A percentile compares a stretch with the other conserved stretches of the same genome.
Conservation (phyloP, 805 yeast species). For the Hanseniaspora guilliermondii region DNA sequence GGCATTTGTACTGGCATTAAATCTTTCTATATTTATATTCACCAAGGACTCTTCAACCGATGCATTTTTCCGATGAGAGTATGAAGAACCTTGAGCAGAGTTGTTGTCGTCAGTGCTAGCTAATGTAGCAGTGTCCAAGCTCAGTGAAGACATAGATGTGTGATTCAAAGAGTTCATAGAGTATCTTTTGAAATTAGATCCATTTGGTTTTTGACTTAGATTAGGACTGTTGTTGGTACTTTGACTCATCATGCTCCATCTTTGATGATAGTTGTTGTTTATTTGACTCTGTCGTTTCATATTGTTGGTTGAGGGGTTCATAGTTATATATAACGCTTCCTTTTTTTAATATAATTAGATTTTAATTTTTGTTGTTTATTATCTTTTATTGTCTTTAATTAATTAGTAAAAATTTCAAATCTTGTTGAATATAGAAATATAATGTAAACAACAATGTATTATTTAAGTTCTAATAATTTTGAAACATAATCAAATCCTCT, state of each 20-base stretch:
- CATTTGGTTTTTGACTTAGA: neutral
- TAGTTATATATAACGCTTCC: neutral
- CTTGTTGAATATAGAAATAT: too few relatives aligned
- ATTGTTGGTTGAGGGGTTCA: neutral
- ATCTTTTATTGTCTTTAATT: neutral
- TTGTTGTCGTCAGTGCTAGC: conserved; percentile 3
- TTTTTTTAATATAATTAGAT: neutral
- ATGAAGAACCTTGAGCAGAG: neutral
- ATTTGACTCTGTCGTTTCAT: conserved; percentile 5
- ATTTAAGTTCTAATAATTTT: too few relatives aligned
- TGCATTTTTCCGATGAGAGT: conserved; percentile 8
- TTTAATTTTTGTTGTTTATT: neutral
- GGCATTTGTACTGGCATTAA: neutral
- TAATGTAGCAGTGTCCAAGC: conserved; percentile 2
- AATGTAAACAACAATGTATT: too few relatives aligned
- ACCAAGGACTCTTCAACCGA: conserved; percentile 12
- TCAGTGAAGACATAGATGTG: conserved; percentile 5
- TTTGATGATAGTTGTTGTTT: neutral
- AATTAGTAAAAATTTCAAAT: too few relatives aligned
- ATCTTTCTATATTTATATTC: conserved; percentile 10
- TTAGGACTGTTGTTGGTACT: conserved; percentile 6
- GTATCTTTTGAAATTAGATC: neutral
- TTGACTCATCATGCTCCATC: conserved; percentile 12
- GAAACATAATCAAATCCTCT: too few relatives aligned
- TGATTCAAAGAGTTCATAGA: conserved; percentile 11